A percentile compares a stretch with the other conserved stretches of the same genome.
These are phyloP conservation scores for Schwanniomyces occidentalis DNA, from an alignment of 805 yeast species.

Conservation along the genomic window DNA sequence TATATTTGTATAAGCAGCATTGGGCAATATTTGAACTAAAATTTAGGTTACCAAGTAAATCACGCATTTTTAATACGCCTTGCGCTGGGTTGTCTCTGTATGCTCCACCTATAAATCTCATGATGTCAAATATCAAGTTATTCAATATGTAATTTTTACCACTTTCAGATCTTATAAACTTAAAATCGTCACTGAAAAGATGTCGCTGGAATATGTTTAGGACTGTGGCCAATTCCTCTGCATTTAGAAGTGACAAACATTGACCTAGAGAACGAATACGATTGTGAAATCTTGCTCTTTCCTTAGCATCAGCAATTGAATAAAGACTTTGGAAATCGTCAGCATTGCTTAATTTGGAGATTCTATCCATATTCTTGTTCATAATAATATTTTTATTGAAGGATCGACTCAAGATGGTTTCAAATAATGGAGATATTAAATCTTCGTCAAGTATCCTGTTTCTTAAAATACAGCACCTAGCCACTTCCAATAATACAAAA, in stretches of 20 bases:
- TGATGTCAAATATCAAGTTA: slow-evolving; percentile 16
- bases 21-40: slow-evolving; percentile 11
- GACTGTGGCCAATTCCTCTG: slow-evolving; percentile 14
- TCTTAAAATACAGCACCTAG: slow-evolving; percentile 9
- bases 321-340: slow-evolving; percentile 8
- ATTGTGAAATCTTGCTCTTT: slow-evolving; percentile 25
- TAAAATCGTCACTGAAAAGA: slow-evolving; percentile 8
- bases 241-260: slow-evolving; percentile 22
- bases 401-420: slow-evolving; percentile 4
- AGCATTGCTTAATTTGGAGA: not conserved
- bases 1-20: slow-evolving; percentile 19
- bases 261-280: slow-evolving; percentile 30
- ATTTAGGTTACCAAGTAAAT: slow-evolving; percentile 15
- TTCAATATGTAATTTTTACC: slow-evolving; percentile 17
- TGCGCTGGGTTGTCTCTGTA: slow-evolving; percentile 5
- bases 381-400: not conserved
- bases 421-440: slow-evolving; percentile 4
- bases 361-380: not conserved
- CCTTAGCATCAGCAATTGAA: slow-evolving; percentile 6
- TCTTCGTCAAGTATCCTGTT: slow-evolving; percentile 9
- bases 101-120: slow-evolving; percentile 18
- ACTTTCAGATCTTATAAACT: slow-evolving; percentile 9
- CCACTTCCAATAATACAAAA: slow-evolving; percentile 6
- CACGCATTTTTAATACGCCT: slow-evolving; percentile 20
- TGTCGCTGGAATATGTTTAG: slow-evolving; percentile 15